phyloP scores from a whole-genome alignment of 768 basidiomycete species.

The Phanerodontia chrysosporium region DNA sequence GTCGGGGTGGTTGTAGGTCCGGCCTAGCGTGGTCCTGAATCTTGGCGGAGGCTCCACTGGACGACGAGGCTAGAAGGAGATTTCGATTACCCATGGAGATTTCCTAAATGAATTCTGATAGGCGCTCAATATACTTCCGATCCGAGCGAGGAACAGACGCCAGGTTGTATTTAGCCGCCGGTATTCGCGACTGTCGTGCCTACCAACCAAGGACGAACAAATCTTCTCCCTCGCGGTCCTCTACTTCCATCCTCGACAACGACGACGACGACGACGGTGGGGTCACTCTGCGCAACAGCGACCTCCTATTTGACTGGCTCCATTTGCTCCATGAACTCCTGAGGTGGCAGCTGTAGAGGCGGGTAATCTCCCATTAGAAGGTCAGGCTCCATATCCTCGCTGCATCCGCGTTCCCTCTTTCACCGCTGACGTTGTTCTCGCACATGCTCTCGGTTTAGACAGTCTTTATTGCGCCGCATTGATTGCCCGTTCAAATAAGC shows the following conservation, averaged over 20 bases:
- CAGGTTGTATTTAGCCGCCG: not conserved
- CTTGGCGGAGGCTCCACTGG: not conserved
- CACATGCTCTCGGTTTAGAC: not conserved
- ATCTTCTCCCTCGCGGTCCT: conserved; percentile 2
- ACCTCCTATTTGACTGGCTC: not conserved
- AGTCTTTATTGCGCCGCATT: not conserved
- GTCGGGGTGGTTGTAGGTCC: not conserved
- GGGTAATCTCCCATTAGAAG: conserved; percentile 7
- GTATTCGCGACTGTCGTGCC: not conserved
- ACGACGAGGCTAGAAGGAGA: not conserved
- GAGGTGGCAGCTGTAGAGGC: not conserved
- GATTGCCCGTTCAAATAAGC: not conserved
- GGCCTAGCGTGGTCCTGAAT: not conserved
- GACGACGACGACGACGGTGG: not conserved
- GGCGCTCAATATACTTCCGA: not conserved
- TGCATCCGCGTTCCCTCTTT: conserved; percentile 2
- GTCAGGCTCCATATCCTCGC: conserved; percentile 11
- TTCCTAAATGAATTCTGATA: not conserved
- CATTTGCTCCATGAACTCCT: not conserved
- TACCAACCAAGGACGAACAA: not conserved
- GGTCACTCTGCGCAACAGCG: not conserved
- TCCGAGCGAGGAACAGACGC: not conserved
- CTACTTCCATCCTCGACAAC: not conserved
- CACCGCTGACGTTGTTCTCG: not conserved
- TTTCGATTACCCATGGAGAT: not conserved